phyloP scores from a whole-genome alignment of 352 stramenopile species.

The Phytophthora chlamydospora region DNA sequence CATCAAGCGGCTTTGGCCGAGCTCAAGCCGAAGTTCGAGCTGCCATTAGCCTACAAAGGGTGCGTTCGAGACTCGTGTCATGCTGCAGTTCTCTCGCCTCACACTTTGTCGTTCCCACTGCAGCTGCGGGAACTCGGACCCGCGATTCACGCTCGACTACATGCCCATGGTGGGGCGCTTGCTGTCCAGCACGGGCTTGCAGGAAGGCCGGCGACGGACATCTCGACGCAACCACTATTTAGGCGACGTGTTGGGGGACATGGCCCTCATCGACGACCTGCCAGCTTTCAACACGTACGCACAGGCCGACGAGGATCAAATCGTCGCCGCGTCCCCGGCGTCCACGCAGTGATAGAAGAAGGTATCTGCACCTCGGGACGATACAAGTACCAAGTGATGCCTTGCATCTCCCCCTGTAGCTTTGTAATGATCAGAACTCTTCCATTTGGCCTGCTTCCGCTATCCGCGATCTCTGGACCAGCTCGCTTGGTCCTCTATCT shows the following conservation, averaged over 20 bases:
- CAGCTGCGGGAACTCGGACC: constrained; percentile 42
- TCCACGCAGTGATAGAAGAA: constrained; percentile 32
- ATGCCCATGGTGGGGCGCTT: constrained; percentile 72
- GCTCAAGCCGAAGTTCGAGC: constrained; percentile 60
- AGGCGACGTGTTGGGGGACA: constrained; percentile 72
- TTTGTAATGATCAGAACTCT: constrained; percentile 39
- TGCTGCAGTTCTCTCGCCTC: constrained; percentile 15
- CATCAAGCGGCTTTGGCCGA: constrained; percentile 33
- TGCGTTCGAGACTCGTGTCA: constrained; percentile 20
- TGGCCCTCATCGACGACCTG: constrained; percentile 68
- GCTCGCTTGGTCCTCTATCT: constrained; percentile 35
- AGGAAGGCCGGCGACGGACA: constrained; percentile 65
- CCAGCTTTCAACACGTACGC: constrained; percentile 52
- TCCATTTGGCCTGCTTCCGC: constrained; percentile 27
- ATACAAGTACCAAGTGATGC: neutral
- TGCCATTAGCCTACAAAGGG: constrained; percentile 51
- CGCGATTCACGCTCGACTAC: constrained; percentile 67
- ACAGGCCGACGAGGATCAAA: constrained; percentile 49
- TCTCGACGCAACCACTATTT: constrained; percentile 83
- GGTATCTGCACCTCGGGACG: constrained; percentile 10
- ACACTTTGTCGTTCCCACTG: constrained; percentile 15
- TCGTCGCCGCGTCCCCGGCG: constrained; percentile 53
- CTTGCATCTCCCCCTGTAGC: constrained; percentile 18
- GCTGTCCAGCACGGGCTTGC: constrained; percentile 48
- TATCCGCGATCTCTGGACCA: constrained; percentile 30